These are phyloP conservation scores for Boletus sp. DNA, from an alignment of 768 basidiomycete genomes.

Conservation along the genomic window DNA sequence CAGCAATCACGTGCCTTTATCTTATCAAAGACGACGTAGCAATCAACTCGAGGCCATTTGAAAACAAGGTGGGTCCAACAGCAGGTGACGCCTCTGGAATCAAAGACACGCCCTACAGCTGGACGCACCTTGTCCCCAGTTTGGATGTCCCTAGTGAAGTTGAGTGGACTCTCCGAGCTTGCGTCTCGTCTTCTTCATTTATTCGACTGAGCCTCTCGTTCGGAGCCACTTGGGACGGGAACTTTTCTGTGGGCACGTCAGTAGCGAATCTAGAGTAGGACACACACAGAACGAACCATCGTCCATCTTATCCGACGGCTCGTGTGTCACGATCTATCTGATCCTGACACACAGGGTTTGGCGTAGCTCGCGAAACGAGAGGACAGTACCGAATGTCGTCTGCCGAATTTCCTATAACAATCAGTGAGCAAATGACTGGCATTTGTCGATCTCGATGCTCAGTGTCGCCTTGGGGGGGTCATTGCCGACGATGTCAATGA, in stretches of 20 bases:
- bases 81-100: conserved; percentile 6
- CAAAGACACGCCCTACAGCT: conserved; percentile 11
- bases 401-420: not conserved
- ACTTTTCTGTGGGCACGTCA: conserved; percentile 1
- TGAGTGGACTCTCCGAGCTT: not conserved
- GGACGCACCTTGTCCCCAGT: conserved; percentile 23
- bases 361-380: conserved; percentile 8
- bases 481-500: too few relatives aligned
- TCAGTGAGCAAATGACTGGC: not conserved
- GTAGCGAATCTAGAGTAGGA: too few relatives aligned
- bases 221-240: conserved; percentile 8
- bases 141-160: not conserved
- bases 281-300: not conserved
- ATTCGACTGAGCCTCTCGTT: conserved; percentile 1
- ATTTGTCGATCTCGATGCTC: not conserved
- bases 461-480: not conserved
- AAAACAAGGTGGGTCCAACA: conserved; percentile 21
- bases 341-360: not conserved
- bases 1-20: not conserved
- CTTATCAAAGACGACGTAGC: not conserved
- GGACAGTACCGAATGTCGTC: not conserved
- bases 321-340: not conserved
- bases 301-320: not conserved
- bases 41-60: not conserved
- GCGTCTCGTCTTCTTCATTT: not conserved